Evolutionary conservation across 306 rosid genomes (phyloP).

Genomic region (Oxytropis ochrocephala): DNA sequence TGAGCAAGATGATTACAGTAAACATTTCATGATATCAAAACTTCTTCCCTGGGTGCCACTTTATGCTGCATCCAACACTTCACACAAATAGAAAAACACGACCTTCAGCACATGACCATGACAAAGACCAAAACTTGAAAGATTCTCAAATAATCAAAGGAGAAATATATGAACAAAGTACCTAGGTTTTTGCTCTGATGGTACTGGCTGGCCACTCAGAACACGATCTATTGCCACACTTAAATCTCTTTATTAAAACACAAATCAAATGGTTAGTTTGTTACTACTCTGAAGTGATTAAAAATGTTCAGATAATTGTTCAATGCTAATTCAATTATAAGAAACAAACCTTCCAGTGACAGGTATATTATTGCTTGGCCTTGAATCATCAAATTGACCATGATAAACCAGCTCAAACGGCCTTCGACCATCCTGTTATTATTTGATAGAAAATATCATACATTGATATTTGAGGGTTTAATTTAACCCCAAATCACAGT

Average conservation of each 20-base stretch:
- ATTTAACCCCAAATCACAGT: background rate
- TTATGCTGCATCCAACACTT: conserved; percentile 96
- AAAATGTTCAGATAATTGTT: conserved; percentile 4
- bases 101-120: conserved; percentile 11
- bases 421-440: conserved; percentile 87
- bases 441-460: background rate
- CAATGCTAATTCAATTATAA: background rate
- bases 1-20: conserved; percentile 13
- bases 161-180: conserved; percentile 16
- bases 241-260: conserved; percentile 53
- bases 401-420: conserved; percentile 92
- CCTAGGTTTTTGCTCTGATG: conserved; percentile 70
- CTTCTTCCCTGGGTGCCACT: conserved; percentile 76
- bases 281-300: conserved; percentile 17
- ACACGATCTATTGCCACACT: conserved; percentile 78
- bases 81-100: conserved; percentile 13
- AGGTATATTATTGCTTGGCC: conserved; percentile 64
- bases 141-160: conserved; percentile 9
- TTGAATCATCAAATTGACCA: conserved; percentile 95
- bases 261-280: conserved; percentile 21
- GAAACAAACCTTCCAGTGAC: conserved; percentile 82
- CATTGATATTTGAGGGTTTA: background rate
- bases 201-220: conserved; percentile 72
- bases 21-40: background rate
- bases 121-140: conserved; percentile 1